These are phyloP conservation scores for Aspergillus floridensis DNA, from an alignment of 2,329 filamentous ascomycete genomes.

Conservation along the genomic window DNA sequence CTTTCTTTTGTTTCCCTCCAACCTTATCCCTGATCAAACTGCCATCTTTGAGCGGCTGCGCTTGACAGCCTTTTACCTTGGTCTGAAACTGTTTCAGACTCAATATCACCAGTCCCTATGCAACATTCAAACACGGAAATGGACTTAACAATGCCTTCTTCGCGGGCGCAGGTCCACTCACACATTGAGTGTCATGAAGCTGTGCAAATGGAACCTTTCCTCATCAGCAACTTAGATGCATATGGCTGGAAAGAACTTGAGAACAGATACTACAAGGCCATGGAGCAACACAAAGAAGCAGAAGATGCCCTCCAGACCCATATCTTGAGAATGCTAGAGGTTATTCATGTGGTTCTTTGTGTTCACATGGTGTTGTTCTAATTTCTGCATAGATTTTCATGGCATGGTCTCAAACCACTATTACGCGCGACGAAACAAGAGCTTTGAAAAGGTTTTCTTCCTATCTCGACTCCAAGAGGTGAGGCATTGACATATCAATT, in stretches of 20 bases:
- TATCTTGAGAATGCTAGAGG: slow-evolving; percentile 65
- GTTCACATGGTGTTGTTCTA: not conserved
- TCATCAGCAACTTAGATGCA: slow-evolving; percentile 52
- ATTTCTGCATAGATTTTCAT: slow-evolving; percentile 65
- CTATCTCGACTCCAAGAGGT: not conserved
- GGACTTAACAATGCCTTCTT: not conserved
- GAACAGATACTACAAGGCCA: slow-evolving; percentile 63
- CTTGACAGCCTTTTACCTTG: no score
- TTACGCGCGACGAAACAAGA: slow-evolving; percentile 70
- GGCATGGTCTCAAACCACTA: slow-evolving; percentile 72
- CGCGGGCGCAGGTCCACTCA: not conserved
- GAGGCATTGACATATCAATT: not conserved
- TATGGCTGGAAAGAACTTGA: slow-evolving; percentile 82
- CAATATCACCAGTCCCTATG: not conserved
- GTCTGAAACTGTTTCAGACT: no score
- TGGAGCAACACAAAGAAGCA: slow-evolving; percentile 60
- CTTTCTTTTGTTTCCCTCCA: no score
- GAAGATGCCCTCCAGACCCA: slow-evolving; percentile 67
- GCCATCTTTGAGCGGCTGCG: no score
- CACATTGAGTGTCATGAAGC: not conserved
- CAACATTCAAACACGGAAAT: not conserved
- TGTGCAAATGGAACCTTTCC: slow-evolving; percentile 23
- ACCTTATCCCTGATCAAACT: no score
- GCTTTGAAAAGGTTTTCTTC: slow-evolving; percentile 67
- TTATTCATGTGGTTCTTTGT: slow-evolving; percentile 29